Evolutionary conservation across 139 green algal genomes (phyloP).

Genomic region (Picochlorum sp.): DNA sequence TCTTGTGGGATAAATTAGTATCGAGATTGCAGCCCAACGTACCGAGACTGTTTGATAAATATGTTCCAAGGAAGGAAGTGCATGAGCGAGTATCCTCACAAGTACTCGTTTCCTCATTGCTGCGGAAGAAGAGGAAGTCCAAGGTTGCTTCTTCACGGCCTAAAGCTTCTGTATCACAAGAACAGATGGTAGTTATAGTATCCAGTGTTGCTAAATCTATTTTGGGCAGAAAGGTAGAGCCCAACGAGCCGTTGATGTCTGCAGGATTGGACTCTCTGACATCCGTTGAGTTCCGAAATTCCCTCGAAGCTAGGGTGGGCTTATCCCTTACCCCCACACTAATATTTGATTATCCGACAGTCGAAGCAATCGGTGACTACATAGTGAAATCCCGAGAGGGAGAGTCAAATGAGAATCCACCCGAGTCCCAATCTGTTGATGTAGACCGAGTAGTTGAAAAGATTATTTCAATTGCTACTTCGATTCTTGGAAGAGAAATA

Average conservation of each 20-base stretch:
- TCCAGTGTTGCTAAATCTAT: slow-evolving; percentile 20
- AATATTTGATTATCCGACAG: slow-evolving; percentile 51
- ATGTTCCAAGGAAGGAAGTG: neutral
- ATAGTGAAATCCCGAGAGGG: slow-evolving; percentile 10
- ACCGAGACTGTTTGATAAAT: slow-evolving; percentile 17
- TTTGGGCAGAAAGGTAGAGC: slow-evolving; percentile 22
- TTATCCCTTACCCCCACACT: slow-evolving; percentile 31
- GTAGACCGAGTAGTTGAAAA: too few species aligned
- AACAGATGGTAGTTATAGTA: neutral
- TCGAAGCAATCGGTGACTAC: slow-evolving; percentile 19
- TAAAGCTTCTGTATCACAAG: neutral
- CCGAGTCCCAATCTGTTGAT: neutral
- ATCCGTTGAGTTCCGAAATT: slow-evolving; percentile 23
- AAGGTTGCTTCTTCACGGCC: neutral
- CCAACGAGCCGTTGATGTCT: slow-evolving; percentile 37
- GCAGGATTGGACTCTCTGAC: slow-evolving; percentile 53
- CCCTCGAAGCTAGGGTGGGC: slow-evolving; percentile 28
- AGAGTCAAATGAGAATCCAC: neutral
- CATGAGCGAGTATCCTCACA: too few species aligned
- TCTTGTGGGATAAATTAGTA: slow-evolving; percentile 23
- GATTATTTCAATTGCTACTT: slow-evolving; percentile 1
- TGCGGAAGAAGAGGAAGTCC: neutral
- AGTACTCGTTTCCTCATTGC: neutral
- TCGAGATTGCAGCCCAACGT: slow-evolving; percentile 7
- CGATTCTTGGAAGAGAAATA: slow-evolving; percentile 34